Base-by-base conservation (phyloP, 805 yeast species). In the Saccharomycopsis vini region DNA sequence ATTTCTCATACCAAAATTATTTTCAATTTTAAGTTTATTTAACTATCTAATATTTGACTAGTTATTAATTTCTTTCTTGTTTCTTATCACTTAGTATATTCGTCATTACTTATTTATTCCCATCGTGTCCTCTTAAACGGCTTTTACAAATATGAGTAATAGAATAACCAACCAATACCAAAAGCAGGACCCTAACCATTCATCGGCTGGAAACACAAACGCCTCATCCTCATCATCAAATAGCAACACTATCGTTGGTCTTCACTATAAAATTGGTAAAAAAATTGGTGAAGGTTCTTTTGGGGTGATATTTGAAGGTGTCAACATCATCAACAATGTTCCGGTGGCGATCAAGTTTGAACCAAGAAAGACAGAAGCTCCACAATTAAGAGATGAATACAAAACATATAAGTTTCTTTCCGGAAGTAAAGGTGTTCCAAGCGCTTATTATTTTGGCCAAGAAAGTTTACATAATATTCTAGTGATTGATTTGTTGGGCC, bases 241-340 rank as follows among this genome's bases (percentile, higher is more conserved):
- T 37, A 37, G 22, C 20, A 45, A 38, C 31, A 56, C 59, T 12
- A 66, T 69, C 37, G 96, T 92, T 37, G 98, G 98, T 20, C 79
- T 90, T 49, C 98, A 92, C 68, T 92, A 89, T 66, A 83, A 88
- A 55, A 92, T 92, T 45, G 98, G 97, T 47, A 90, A 89, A 63
- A 92, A 92, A 67, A 89, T 92, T 50, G 98, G 98, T 46, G 97
- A 92, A 65, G 98, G 98, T 36, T 90, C 97, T 3, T 92, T 92
- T 62, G 98, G 98, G 45, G 95, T 92, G 42, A 82, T 92, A 47
- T 92, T 92, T 61, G 97, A 92, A 67, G 98, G 98, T 50, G 76
- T 86, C 35, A 90, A 92, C 61, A 72, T 92, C 59, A 77, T 92
- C 55, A 90, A 88, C 67, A 89, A 89, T 52, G 81, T 81, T 50